Evolutionary conservation across 192 early-diverging fungal species (phyloP).

Genomic region (Gonapodya sp.): DNA sequence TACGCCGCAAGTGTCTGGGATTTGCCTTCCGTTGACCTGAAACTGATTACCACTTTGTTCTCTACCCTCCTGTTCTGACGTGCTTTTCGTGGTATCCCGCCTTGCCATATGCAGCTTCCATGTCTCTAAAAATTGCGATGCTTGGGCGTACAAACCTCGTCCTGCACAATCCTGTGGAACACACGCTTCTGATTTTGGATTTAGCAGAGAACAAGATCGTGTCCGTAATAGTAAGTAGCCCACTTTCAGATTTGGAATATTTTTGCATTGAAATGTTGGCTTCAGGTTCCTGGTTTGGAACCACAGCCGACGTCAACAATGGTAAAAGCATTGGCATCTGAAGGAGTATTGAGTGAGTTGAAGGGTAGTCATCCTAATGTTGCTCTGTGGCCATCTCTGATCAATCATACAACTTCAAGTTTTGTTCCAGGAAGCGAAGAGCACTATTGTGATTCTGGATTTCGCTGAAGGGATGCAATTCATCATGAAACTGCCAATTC

Average conservation of each 20-base stretch:
- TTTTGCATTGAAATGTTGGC: background rate
- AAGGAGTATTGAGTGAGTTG: constrained; percentile 26
- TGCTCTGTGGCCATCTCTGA: background rate
- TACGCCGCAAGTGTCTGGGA: background rate
- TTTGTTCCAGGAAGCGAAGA: constrained; percentile 43
- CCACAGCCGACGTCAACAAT: constrained; percentile 30
- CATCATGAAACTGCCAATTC: constrained; percentile 31
- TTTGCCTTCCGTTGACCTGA: too few relatives aligned
- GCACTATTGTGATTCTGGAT: constrained; percentile 36
- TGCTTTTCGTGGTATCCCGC: too few relatives aligned
- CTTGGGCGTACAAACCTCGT: constrained; percentile 27
- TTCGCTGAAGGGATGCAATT: constrained; percentile 41
- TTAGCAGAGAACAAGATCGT: constrained; percentile 35
- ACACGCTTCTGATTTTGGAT: constrained; percentile 42
- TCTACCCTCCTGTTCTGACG: background rate
- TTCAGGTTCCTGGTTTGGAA: constrained; percentile 27
- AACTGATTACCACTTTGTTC: background rate
- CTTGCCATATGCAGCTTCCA: too few relatives aligned
- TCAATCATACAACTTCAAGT: constrained; percentile 21
- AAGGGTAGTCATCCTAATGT: background rate
- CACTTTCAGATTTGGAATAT: background rate
- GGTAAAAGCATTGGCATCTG: constrained; percentile 24
- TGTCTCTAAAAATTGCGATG: constrained; percentile 15
- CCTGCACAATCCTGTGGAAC: constrained; percentile 51
- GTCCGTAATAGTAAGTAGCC: constrained; percentile 24